A percentile compares a stretch with the other conserved stretches of the same genome.
Evolutionary conservation across 768 basidiomycete genomes (phyloP).

Genomic region (Scleroderma citrinum): DNA sequence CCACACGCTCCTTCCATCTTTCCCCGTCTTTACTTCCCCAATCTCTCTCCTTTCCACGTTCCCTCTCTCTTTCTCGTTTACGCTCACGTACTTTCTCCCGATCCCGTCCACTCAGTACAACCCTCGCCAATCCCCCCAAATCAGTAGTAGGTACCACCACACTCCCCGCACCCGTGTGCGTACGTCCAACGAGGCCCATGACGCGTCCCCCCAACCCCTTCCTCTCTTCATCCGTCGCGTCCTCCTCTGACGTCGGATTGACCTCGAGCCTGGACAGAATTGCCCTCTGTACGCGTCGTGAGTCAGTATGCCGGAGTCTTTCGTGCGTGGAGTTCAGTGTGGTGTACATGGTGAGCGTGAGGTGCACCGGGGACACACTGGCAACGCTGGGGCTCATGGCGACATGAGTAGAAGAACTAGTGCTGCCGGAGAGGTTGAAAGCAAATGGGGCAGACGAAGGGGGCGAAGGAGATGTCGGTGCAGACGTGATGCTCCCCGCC

Average conservation of each 20-base stretch:
- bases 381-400: neutral
- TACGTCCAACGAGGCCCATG: slow-evolving; percentile 37
- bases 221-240: slow-evolving; percentile 27
- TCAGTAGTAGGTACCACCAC: slow-evolving; percentile 47
- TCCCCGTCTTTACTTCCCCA: slow-evolving; percentile 32
- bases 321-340: slow-evolving; percentile 24
- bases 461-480: too few species aligned
- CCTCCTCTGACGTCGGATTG: slow-evolving; percentile 23
- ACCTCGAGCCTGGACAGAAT: slow-evolving; percentile 53
- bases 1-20: slow-evolving; percentile 21
- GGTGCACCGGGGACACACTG: slow-evolving; percentile 6
- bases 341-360: slow-evolving; percentile 21
- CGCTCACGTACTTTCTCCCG: slow-evolving; percentile 20
- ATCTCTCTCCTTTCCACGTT: slow-evolving; percentile 35
- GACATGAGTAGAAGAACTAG: slow-evolving; percentile 16
- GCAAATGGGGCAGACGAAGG: neutral
- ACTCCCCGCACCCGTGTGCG: slow-evolving; percentile 31
- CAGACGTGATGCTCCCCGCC: neutral
- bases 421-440: slow-evolving; percentile 7
- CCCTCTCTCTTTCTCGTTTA: slow-evolving; percentile 30
- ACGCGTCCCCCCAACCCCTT: slow-evolving; percentile 27
- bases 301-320: slow-evolving; percentile 36
- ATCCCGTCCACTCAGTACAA: slow-evolving; percentile 32
- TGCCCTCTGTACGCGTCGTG: slow-evolving; percentile 57
- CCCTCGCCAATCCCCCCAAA: slow-evolving; percentile 44